phyloP scores from a whole-genome alignment of 129 eudicot genomes.

The Rutidosis leptorrhynchoides region DNA sequence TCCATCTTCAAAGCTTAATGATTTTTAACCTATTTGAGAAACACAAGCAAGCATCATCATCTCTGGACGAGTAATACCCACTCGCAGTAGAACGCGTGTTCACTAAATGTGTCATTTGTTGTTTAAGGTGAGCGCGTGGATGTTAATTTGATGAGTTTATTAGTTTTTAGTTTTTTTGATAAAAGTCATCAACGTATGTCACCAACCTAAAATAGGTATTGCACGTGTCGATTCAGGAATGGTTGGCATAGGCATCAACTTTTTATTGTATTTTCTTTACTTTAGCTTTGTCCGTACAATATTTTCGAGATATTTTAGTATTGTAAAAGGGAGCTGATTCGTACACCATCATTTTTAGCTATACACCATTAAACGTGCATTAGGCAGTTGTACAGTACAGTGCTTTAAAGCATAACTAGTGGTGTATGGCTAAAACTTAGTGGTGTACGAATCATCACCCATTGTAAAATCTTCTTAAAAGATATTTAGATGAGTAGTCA shows the following conservation, averaged over 20 bases:
- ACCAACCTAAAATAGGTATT: constrained; percentile 38
- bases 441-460: too few species aligned
- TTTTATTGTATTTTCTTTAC: not conserved
- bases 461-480: too few species aligned
- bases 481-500: too few species aligned
- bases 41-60: constrained; percentile 40
- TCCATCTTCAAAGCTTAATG: constrained; percentile 36
- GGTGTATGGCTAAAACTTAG: too few species aligned
- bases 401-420: too few species aligned
- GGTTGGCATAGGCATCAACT: too few species aligned
- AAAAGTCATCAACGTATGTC: constrained; percentile 38
- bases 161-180: constrained; percentile 31
- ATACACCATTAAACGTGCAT: too few species aligned
- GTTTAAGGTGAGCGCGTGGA: constrained; percentile 22
- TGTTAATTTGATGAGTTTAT: constrained; percentile 14
- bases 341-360: too few species aligned
- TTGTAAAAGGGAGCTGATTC: too few species aligned
- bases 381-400: too few species aligned
- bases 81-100: constrained; percentile 19
- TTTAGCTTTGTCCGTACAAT: constrained; percentile 2
- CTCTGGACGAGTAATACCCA: not conserved
- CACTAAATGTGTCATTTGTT: not conserved
- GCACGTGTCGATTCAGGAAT: constrained; percentile 33
- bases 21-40: constrained; percentile 40
- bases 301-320: not conserved